Conservation (phyloP, 129 eudicot species). For the Pittosporum tobira region DNA sequence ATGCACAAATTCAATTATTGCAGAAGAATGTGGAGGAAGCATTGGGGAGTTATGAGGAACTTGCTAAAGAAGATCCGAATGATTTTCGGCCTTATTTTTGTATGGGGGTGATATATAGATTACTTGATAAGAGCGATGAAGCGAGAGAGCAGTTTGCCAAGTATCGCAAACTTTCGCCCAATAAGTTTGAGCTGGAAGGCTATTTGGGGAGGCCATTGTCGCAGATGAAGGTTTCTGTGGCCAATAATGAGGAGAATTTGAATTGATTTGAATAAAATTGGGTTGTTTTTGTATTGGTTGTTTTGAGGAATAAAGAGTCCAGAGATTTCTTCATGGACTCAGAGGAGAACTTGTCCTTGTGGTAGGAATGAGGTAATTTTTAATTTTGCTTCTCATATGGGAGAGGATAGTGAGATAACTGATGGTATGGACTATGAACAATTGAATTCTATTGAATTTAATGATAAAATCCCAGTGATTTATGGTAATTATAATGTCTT, state of each 20-base stretch:
- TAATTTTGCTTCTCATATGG: too few relatives aligned
- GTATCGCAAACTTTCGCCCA: slow-evolving; percentile 58
- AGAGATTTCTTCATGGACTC: not conserved
- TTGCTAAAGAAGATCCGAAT: slow-evolving; percentile 49
- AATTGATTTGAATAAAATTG: not conserved
- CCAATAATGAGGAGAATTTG: slow-evolving; percentile 15
- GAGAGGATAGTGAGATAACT: too few relatives aligned
- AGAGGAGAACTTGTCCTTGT: not conserved
- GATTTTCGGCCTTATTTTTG: slow-evolving; percentile 70
- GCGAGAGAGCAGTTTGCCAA: slow-evolving; percentile 59
- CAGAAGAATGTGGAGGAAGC: slow-evolving; percentile 72
- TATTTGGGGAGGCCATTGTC: slow-evolving; percentile 58
- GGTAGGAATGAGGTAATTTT: too few relatives aligned
- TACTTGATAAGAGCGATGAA: slow-evolving; percentile 43
- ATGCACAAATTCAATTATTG: slow-evolving; percentile 57
- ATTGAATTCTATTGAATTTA: too few relatives aligned
- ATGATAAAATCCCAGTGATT: too few relatives aligned
- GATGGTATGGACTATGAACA: too few relatives aligned
- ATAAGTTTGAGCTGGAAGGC: slow-evolving; percentile 65
- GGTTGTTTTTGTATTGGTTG: not conserved
- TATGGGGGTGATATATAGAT: slow-evolving; percentile 68
- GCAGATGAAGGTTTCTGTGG: slow-evolving; percentile 61
- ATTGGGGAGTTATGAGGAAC: slow-evolving; percentile 54
- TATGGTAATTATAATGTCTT: too few relatives aligned
- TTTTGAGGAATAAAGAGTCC: not conserved